Conservation (phyloP, 139 green algal species). For the Micromonas commoda region DNA sequence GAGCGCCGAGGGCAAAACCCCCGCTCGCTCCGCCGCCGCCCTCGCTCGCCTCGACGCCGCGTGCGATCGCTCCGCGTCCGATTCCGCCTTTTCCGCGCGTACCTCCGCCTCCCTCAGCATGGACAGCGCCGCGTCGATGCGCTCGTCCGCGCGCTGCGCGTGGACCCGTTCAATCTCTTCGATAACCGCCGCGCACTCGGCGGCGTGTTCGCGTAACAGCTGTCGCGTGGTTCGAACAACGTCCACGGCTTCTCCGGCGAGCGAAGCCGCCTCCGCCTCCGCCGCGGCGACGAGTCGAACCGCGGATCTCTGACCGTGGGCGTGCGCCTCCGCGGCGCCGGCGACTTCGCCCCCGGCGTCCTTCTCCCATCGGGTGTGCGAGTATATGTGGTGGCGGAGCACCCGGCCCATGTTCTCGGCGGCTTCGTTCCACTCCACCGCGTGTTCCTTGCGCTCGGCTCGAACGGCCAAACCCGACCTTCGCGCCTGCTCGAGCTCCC, state of each 20-base stretch:
- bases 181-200: not conserved
- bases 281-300: constrained; percentile 4
- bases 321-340: not conserved
- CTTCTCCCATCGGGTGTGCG: not conserved
- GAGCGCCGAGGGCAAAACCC: not conserved
- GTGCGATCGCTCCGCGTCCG: not conserved
- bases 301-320: not conserved
- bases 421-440: not conserved
- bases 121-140: not conserved
- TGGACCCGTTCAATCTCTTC: not conserved
- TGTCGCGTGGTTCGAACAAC: not conserved
- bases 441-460: not conserved
- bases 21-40: not conserved
- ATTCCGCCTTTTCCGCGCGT: no score
- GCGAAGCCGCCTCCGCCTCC: not conserved
- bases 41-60: not conserved
- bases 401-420: not conserved
- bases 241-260: not conserved
- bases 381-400: not conserved
- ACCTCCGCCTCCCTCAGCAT: not conserved
- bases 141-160: not conserved
- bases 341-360: not conserved
- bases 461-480: not conserved
- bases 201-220: not conserved
- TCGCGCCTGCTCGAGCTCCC: not conserved